Base-by-base conservation (phyloP, 2,329 filamentous ascomycete species). In the Huntiella bhutanensis region DNA sequence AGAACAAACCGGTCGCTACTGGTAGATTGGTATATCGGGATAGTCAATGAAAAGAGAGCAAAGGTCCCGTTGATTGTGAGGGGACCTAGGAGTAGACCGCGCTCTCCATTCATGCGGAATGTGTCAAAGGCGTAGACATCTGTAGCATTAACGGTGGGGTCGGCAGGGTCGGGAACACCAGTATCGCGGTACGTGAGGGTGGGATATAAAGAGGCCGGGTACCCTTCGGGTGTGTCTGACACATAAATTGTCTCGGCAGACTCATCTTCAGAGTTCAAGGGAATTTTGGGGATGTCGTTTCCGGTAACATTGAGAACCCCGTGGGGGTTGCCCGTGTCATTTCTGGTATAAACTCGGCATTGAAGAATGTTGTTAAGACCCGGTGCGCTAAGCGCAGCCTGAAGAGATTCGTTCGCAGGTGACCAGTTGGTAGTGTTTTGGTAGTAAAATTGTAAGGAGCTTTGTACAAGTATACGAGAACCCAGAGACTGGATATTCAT, bases 21-120 rank as follows among this genome's bases (percentile, higher is more conserved):
- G 17, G 41, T 50, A n/a, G 48, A 47, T 36, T 47, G 43, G 51
- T 80, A 76, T 45, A 95, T 75, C 0, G 86, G 83, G 12, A 88
- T 63, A 0, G 86, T 93, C 49, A 93, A 66, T 2, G 86, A 94
- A 10, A 93, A 59, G 8, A 95, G 64, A 16, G 82, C 82, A 52
- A 80, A 82, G 0, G 75, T 74, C 39, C 72, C 64, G 57, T 92
- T 91, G 52, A 91, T 61, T 17, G 73, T 66, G 48, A 83, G 66
- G 0, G 86, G 86, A 0, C 87, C 87, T 0, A 91, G 68, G 1
- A 94, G 62, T n/a, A 94, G 64, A 1, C 75, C 75, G 41, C 59
- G 64, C 44, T 65, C 64, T 44, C 61, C 63, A 51, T 64, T 67
- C 33, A 75, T 64, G 1, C 64, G 63, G 49, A 71, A 76, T 17